Base-by-base conservation (phyloP, 225 moss, liverwort and hornwort genomes). In the Asterella californica region DNA sequence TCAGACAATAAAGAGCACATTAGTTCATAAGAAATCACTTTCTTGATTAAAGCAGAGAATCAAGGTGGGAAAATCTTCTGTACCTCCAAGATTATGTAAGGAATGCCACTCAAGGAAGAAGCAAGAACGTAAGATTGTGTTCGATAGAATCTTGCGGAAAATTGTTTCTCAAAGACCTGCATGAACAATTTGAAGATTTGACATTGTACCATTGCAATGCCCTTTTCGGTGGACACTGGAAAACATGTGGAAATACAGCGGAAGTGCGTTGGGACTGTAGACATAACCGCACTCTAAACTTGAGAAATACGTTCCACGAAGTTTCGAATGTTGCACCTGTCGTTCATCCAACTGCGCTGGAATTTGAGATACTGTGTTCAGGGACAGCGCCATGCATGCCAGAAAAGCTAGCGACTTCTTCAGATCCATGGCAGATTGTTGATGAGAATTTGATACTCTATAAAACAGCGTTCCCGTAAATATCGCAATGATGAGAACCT, bases 131-230 rank as follows among this genome's bases (percentile, higher is more conserved):
- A 92, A 60, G 90, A 87, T 71, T 88, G 88, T 12, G 91, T 85
- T 42, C 91, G 86, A 60, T 87, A 95, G 81, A 92, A 95, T 75
- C 91, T 86, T 59, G 94, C 86, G 15, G 91, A 81, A 79, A 84
- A 92, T 75, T 95, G 92, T 78, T 95, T 95, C 75, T 95, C 94
- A 80, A 95, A 91, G 30, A 95, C 94, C 91, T 95, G 70, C 65
- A 84, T 42, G 37, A 73, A 29, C 61, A 61, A 60, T 15, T 21
- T 72, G 46, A 33, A 70, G 30, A 63, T n/a, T n/a, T 61, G 18
- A 62, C 65, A 63, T 64, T 85, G 29, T 72, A 47, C 9, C 57
- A 5, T 22, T 72, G 61, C 62, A 67, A 5, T 15, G 37, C 57
- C 22, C 1, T 10, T 59, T 36, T 52, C 15, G 49, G 12, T 25